Base-by-base conservation (phyloP, 176 grass and related monocot species). In the Raddia guianensis region DNA sequence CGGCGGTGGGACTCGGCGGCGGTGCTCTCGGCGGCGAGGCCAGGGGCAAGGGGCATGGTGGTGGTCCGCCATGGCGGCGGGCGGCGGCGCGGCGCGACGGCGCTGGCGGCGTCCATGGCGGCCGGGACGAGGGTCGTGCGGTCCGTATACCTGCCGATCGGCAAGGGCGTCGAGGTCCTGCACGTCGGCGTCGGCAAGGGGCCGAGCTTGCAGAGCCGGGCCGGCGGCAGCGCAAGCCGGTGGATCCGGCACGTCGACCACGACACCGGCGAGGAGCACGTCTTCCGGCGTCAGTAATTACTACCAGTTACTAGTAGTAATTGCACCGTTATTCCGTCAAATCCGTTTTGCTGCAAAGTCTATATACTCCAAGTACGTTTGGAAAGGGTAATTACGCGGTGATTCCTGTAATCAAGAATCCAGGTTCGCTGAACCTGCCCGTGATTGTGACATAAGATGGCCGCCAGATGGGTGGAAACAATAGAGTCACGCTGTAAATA, bases 161-260 rank as follows among this genome's bases (percentile, higher is more conserved):
- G 91, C 21, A 83, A 84, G 54, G 93, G 93, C 43, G 77, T 93
- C 12, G 93, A 93, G 76, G 93, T 97, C 5, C 76, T 97, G 5
- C 93, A 97, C 75, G 83, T 97, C 20, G 93, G 93, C 19, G 88
- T 97, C 45, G 93, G 93, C 1, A 93, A 93, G 67, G 93, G 93
- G 8, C 90, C 93, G 35, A 89, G 88, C 84, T 33, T 91, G 49
- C 21, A 14, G 49, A 10, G 7, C 8, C 57, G 59, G 3, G 49
- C 62, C 42, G 21, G 48, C 32, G 56, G 51, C 2, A 10, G 84
- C 37, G 13, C 5, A 2, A 78, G 75, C 50, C 86, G 90, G 2
- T 97, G 90, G 93, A 97, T 97, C 67, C 78, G 77, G 2, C 93
- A 91, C 71, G 66, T 97, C 19, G 89, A 97, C 44, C 75, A 70